Evolutionary conservation across 75 land plant species (phyloP).

Genomic region (Selaginella tamariscina): DNA sequence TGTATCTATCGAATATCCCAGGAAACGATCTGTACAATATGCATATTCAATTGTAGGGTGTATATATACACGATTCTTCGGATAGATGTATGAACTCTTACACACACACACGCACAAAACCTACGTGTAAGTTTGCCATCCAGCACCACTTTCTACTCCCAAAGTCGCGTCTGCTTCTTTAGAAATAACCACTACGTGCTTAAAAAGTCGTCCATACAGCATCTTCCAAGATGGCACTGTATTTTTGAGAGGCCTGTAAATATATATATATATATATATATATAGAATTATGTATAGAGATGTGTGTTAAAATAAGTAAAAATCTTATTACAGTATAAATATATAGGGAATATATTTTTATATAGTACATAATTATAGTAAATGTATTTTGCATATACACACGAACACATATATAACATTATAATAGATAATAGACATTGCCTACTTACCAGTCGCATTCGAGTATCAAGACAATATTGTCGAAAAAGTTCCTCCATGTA

Average conservation of each 20-base stretch:
- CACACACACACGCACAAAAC: too few species aligned
- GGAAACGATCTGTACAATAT: not conserved
- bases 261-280: too few species aligned
- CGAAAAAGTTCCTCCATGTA: slow-evolving; percentile 65
- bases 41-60: not conserved
- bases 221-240: slow-evolving; percentile 81
- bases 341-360: too few species aligned
- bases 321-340: too few species aligned
- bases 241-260: slow-evolving; percentile 60
- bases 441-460: slow-evolving; percentile 50
- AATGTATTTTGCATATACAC: too few species aligned
- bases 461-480: slow-evolving; percentile 79
- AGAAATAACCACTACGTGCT: slow-evolving; percentile 70
- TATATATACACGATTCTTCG: too few species aligned
- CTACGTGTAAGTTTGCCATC: slow-evolving; percentile 1
- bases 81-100: too few species aligned
- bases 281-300: too few species aligned
- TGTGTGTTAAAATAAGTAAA: too few species aligned
- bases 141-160: slow-evolving; percentile 41
- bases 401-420: too few species aligned
- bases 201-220: slow-evolving; percentile 88
- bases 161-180: slow-evolving; percentile 41
- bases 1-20: not conserved
- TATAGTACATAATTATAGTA: too few species aligned
- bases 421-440: too few species aligned